Conservation (phyloP, 495 filamentous ascomycete species). For the Aspergillus baeticus region DNA sequence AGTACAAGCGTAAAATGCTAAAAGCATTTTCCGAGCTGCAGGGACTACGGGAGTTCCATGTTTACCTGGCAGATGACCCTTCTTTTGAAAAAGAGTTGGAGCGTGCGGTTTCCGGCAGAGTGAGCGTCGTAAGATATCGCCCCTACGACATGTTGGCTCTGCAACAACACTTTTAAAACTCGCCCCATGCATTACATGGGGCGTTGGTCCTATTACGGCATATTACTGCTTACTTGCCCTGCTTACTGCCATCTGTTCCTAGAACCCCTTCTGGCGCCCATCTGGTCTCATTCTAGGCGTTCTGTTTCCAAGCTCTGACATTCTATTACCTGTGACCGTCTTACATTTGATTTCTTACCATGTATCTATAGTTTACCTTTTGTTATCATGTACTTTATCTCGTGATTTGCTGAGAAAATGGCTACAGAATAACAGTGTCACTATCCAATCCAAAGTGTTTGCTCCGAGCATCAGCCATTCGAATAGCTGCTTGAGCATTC, state of each 20-base stretch:
- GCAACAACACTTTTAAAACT: not conserved
- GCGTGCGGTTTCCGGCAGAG: conserved; percentile 13
- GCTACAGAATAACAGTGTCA: not conserved
- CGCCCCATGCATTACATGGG: not conserved
- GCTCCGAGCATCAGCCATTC: not conserved
- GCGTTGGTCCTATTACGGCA: not conserved
- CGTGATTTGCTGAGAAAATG: not conserved
- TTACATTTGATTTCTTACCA: not conserved
- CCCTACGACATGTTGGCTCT: conserved; percentile 1
- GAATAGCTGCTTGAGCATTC: too few species aligned
- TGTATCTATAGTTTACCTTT: not conserved
- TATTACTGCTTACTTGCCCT: not conserved
- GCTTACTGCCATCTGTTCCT: not conserved
- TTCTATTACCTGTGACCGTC: not conserved
- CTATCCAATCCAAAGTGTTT: too few species aligned
- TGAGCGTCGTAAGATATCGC: not conserved
- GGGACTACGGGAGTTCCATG: conserved; percentile 18
- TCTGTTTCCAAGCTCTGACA: not conserved
- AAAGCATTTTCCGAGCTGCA: conserved; percentile 17
- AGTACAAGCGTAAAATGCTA: conserved; percentile 20
- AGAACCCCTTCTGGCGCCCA: not conserved
- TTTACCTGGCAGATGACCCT: conserved; percentile 19
- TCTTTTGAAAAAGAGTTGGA: conserved; percentile 18
- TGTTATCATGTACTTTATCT: not conserved
- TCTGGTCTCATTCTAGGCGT: not conserved